phyloP scores from a whole-genome alignment of 768 basidiomycete species.

The Floccularia luteovirens region DNA sequence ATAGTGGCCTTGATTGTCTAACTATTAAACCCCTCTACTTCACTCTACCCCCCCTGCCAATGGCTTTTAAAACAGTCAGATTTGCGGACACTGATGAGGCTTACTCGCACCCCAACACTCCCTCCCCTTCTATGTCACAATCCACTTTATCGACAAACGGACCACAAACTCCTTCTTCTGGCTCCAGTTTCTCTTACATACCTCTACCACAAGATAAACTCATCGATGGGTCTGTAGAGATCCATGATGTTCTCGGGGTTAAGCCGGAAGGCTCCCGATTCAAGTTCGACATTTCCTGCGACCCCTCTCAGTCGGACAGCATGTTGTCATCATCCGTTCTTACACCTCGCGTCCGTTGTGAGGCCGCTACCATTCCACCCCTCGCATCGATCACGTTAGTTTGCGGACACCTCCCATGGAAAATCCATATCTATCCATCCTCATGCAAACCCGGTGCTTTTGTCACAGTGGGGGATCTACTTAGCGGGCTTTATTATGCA shows the following conservation, averaged over 20 bases:
- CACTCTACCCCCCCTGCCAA: no score
- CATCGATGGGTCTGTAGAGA: background rate
- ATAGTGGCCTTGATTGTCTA: background rate
- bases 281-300: background rate
- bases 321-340: conserved; percentile 5
- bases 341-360: conserved; percentile 11
- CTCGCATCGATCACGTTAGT: conserved; percentile 14
- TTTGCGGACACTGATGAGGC: conserved; percentile 3
- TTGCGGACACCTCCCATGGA: conserved; percentile 12
- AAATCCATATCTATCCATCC: conserved; percentile 11
- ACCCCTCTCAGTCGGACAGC: background rate
- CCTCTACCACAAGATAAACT: background rate
- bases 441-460: conserved; percentile 11
- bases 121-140: conserved; percentile 8
- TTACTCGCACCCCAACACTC: background rate
- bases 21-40: background rate
- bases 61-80: conserved; percentile 3
- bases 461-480: conserved; percentile 4
- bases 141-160: conserved; percentile 7
- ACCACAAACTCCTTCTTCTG: conserved; percentile 6
- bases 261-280: background rate
- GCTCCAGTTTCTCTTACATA: background rate
- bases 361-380: conserved; percentile 14
- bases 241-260: background rate
- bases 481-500: background rate